A percentile compares a stretch with the other conserved stretches of the same genome.
Conservation (phyloP, 257 asterid species). For the Ilex asprella region DNA sequence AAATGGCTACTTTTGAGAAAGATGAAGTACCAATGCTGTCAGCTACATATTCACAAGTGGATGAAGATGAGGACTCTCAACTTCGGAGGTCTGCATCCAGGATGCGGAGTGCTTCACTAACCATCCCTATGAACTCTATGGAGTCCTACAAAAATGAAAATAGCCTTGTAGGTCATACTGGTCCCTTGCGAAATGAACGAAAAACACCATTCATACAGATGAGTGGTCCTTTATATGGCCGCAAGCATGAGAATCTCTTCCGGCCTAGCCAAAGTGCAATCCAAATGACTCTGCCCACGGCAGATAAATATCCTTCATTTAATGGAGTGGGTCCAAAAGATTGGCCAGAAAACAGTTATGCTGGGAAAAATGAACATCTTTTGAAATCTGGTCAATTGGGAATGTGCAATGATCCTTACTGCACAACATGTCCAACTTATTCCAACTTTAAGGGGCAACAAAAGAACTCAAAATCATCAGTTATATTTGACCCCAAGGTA, state of each 20-base stretch:
- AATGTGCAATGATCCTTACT: conserved; percentile 87
- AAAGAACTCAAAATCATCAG: conserved; percentile 42
- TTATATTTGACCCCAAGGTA: conserved; percentile 69
- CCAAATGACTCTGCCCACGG: conserved; percentile 24
- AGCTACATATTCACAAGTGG: conserved; percentile 34
- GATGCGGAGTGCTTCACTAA: conserved; percentile 71
- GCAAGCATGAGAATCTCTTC: conserved; percentile 34
- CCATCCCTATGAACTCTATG: conserved; percentile 41
- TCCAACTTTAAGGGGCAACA: conserved; percentile 39
- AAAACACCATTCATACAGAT: conserved; percentile 38
- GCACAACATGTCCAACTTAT: conserved; percentile 87
- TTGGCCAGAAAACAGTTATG: conserved; percentile 35
- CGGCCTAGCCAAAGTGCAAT: conserved; percentile 31
- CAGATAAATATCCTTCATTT: conserved; percentile 48
- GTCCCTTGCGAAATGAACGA: conserved; percentile 55
- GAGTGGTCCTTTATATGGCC: conserved; percentile 56
- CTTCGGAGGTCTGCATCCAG: conserved; percentile 31
- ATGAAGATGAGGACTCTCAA: conserved; percentile 27
- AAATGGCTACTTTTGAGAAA: conserved; percentile 63
- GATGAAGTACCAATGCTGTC: conserved; percentile 68
- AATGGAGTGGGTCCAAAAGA: conserved; percentile 25
- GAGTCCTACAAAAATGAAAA: conserved; percentile 37
- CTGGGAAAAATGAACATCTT: conserved; percentile 63
- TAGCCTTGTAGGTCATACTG: conserved; percentile 53
- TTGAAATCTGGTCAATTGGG: conserved; percentile 86